Evolutionary conservation across 78 protist genomes (phyloP).

Genomic region (Cavenderia fasciculata): DNA sequence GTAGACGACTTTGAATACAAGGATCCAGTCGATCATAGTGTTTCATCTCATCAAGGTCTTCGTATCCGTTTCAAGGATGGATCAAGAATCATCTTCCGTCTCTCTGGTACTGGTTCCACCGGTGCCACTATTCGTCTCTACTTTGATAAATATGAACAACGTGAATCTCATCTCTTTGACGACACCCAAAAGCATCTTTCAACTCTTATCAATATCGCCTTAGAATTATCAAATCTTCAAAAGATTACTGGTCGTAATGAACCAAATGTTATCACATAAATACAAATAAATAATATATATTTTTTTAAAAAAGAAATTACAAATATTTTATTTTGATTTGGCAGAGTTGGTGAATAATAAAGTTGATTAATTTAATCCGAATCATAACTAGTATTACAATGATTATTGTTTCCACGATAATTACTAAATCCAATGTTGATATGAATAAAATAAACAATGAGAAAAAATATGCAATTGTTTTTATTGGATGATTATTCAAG

Average conservation of each 20-base stretch:
- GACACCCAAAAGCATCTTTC: constrained; percentile 70
- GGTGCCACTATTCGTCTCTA: constrained; percentile 98
- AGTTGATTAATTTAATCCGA: no score
- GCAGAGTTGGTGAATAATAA: no score
- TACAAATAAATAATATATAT: not conserved
- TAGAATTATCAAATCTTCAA: constrained; percentile 60
- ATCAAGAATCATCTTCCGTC: constrained; percentile 93
- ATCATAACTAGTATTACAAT: no score
- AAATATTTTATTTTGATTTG: no score
- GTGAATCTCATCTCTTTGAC: not conserved
- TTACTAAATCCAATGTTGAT: no score
- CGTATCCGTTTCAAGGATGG: constrained; percentile 91
- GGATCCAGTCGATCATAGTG: constrained; percentile 92
- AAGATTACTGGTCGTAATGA: constrained; percentile 87
- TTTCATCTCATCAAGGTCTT: constrained; percentile 90
- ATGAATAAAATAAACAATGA: no score
- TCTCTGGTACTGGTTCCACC: constrained; percentile 95
- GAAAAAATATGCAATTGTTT: no score
- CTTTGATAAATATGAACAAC: constrained; percentile 87
- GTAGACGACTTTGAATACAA: constrained; percentile 92
- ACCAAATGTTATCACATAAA: constrained; percentile 96
- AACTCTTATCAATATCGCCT: constrained; percentile 79
- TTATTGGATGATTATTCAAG: no score
- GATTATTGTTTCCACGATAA: no score
- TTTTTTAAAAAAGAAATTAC: no score